Conservation (phyloP, 139 green algal species). For the Axilococcus clingmanii region DNA sequence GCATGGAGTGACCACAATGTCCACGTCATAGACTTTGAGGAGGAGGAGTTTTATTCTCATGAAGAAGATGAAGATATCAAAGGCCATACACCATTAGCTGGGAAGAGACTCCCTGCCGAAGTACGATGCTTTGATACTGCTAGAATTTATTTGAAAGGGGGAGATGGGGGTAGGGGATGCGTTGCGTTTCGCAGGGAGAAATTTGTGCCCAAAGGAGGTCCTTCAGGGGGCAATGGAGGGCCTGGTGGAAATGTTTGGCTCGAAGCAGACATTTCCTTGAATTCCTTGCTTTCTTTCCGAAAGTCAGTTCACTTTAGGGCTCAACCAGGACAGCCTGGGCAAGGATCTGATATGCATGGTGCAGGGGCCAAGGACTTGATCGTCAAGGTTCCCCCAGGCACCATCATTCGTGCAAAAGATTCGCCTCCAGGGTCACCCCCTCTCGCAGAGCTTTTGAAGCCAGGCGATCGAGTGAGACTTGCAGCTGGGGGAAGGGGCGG, state of each 20-base stretch:
- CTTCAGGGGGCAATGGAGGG: slow-evolving; percentile 85
- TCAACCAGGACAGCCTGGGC: slow-evolving; percentile 23
- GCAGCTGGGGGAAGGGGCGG: slow-evolving; percentile 74
- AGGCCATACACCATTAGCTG: slow-evolving; percentile 1
- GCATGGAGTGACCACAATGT: neutral
- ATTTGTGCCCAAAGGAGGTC: slow-evolving; percentile 75
- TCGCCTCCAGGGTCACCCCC: slow-evolving; percentile 30
- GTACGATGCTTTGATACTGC: slow-evolving; percentile 93
- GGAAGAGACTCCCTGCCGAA: slow-evolving; percentile 57
- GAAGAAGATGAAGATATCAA: slow-evolving; percentile 5
- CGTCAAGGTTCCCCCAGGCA: slow-evolving; percentile 80
- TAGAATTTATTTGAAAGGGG: slow-evolving; percentile 77
- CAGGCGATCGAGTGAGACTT: slow-evolving; percentile 60
- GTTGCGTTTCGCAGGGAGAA: slow-evolving; percentile 95
- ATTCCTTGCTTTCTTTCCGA: slow-evolving; percentile 68
- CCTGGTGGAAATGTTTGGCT: slow-evolving; percentile 74
- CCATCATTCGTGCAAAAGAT: slow-evolving; percentile 67
- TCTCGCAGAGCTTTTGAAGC: slow-evolving; percentile 72
- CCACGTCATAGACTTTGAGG: neutral
- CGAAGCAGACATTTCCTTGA: slow-evolving; percentile 57
- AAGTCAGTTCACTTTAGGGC: slow-evolving; percentile 52
- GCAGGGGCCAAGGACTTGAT: slow-evolving; percentile 59
- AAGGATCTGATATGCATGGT: slow-evolving; percentile 66
- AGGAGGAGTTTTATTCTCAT: neutral
- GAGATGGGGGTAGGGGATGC: slow-evolving; percentile 86